Evolutionary conservation across 2,329 filamentous ascomycete species (phyloP), one percentile per base, ranked within the genome.

Genomic region (Ceratocystis diversiconidia): DNA sequence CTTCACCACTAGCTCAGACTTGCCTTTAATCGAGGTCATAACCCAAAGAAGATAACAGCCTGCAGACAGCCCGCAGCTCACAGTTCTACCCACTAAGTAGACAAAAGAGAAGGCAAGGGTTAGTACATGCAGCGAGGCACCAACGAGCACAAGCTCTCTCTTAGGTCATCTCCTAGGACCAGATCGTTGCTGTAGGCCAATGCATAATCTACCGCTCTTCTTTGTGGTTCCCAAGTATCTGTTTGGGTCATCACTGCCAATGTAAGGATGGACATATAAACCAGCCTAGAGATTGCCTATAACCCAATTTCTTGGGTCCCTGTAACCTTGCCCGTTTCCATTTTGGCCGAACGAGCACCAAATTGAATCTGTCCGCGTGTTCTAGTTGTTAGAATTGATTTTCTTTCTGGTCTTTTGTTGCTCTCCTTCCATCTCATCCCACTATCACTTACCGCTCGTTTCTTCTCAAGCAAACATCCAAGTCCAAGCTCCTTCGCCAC

Each of bases 331-430:
- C 84, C 82, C 66, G 77, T 82, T 72, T 90, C 86, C 85, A 92
- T 92, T 77, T 92, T 94, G 15, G 89, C 89, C 2, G 89, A 92
- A 70, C 88, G 79, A 2, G 89, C 85, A 15, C 89, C 89, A 72
- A 94, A 94, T 74, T 94, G 89, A 66, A 92, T 91, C 85, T 87
- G 30, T 50, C 17, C 17, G 15, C 8, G n/a, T n/a, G 7, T 43
- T 4, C 6, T 22, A 17, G 62, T 66, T 64, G 64, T 62, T 36
- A 59, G 30, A 32, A 15, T 28, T 15, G 10, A 2, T 22, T 32
- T 12, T 30, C 12, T 15, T 36, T 30, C 15, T 17, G 2, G 15
- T n/a, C 5, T 22, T 17, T 19, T 22, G 2, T 7, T 17, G 17
- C 5, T 15, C 36, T 22, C 17, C 6, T n/a, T 32, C 71, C 69